Conservation (phyloP, 768 basidiomycete genomes). For the Macrolepiota dolichaula region DNA sequence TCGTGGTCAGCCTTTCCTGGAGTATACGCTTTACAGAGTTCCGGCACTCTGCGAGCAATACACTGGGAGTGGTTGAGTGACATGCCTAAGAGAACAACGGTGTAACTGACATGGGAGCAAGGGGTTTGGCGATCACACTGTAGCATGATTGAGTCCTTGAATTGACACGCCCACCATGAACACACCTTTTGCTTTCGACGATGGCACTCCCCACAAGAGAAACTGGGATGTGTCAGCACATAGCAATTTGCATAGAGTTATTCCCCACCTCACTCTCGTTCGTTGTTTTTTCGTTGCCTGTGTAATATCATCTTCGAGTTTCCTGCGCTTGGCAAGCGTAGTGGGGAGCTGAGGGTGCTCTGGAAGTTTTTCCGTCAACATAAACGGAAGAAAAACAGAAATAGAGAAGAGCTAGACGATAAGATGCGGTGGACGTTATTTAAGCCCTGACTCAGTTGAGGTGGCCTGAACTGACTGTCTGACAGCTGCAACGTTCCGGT, state of each 20-base stretch:
- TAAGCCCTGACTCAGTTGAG: conserved; percentile 6
- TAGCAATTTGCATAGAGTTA: conserved; percentile 8
- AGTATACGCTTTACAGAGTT: conserved; percentile 84
- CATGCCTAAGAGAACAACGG: conserved; percentile 11
- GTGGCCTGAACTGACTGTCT: neutral
- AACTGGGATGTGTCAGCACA: conserved; percentile 39
- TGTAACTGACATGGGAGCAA: conserved; percentile 68
- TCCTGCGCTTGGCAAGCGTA: conserved; percentile 53
- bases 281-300: conserved; percentile 62
- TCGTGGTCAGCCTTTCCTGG: conserved; percentile 87
- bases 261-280: conserved; percentile 71
- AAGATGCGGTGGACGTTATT: conserved; percentile 3
- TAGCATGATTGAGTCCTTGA: conserved; percentile 13
- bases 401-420: neutral
- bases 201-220: conserved; percentile 87
- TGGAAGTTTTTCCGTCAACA: conserved; percentile 37
- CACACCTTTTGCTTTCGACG: conserved; percentile 82
- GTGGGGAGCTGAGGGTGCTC: conserved; percentile 24
- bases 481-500: neutral
- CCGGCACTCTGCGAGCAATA: conserved; percentile 81
- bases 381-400: conserved; percentile 9
- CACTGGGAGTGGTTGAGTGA: conserved; percentile 45
- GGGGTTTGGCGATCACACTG: conserved; percentile 86
- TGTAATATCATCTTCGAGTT: conserved; percentile 57
- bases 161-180: conserved; percentile 3